These are phyloP conservation scores for Pholiota conissans DNA, from an alignment of 768 basidiomycete genomes.

Conservation along the genomic window DNA sequence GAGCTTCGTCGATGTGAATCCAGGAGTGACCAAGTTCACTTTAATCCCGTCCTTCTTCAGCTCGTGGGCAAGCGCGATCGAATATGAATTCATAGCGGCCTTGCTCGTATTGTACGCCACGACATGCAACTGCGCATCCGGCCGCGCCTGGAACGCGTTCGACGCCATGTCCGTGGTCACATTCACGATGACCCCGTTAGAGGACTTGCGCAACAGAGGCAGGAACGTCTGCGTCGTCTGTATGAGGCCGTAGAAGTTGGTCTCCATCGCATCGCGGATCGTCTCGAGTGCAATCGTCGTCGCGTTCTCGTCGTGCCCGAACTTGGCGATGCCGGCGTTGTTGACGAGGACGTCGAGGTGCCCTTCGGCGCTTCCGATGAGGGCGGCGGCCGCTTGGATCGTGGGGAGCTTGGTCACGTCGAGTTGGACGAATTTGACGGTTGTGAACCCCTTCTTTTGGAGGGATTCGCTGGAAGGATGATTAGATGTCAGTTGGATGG, in stretches of 20 bases:
- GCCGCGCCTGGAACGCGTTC: conserved; percentile 33
- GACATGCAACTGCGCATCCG: conserved; percentile 29
- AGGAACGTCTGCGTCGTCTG: conserved; percentile 40
- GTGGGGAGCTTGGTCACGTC: conserved; percentile 37
- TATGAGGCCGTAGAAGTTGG: conserved; percentile 44
- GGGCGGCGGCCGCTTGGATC: conserved; percentile 31
- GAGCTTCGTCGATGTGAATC: conserved; percentile 47
- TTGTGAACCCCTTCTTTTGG: conserved; percentile 26
- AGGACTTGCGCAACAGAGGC: conserved; percentile 37
- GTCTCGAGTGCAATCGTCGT: conserved; percentile 30
- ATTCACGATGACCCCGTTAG: conserved; percentile 37
- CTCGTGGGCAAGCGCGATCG: conserved; percentile 63
- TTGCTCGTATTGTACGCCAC: conserved; percentile 69
- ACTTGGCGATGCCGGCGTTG: conserved; percentile 36
- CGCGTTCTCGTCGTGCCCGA: conserved; percentile 29
- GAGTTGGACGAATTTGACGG: conserved; percentile 35
- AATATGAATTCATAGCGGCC: conserved; percentile 63
- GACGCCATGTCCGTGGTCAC: conserved; percentile 46
- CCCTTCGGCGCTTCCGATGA: conserved; percentile 37
- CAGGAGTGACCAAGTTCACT: conserved; percentile 65
- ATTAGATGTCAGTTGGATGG: not conserved
- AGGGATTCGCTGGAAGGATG: not conserved
- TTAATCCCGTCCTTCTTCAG: conserved; percentile 53
- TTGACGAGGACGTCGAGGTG: conserved; percentile 45
- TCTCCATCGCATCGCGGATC: conserved; percentile 36